Evolutionary conservation across 805 yeast genomes (phyloP).

Genomic region (Brettanomyces custersianus): DNA sequence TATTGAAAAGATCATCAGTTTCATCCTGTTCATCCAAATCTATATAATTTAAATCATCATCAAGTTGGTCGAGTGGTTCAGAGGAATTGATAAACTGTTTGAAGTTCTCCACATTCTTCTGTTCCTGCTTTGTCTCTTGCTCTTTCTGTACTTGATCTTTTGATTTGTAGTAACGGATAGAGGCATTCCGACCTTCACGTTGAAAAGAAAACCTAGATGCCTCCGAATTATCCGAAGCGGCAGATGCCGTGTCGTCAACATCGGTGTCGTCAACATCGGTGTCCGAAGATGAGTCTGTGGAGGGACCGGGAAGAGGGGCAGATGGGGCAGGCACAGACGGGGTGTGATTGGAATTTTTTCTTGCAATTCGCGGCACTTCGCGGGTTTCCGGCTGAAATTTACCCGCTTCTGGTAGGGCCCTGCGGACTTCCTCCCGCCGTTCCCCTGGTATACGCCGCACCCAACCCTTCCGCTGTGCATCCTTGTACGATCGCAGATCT

Average conservation of each 20-base stretch:
- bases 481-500: too few species aligned
- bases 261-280: slow-evolving; percentile 2
- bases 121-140: slow-evolving; percentile 10
- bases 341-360: too few species aligned
- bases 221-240: slow-evolving; percentile 8
- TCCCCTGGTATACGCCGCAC: too few species aligned
- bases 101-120: slow-evolving; percentile 12
- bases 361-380: too few species aligned
- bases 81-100: slow-evolving; percentile 18
- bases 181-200: slow-evolving; percentile 26
- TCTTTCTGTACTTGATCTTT: slow-evolving; percentile 22
- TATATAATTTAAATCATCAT: slow-evolving; percentile 24
- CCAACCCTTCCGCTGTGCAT: too few species aligned
- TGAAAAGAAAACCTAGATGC: slow-evolving; percentile 28
- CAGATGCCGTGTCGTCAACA: too few species aligned
- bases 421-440: too few species aligned
- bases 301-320: too few species aligned
- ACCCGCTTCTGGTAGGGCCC: too few species aligned
- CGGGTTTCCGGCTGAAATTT: too few species aligned
- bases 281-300: too few species aligned
- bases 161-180: slow-evolving; percentile 29
- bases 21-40: slow-evolving; percentile 28
- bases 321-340: too few species aligned
- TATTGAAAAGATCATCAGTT: slow-evolving; percentile 29
- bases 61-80: slow-evolving; percentile 17